Percentiles rank a stretch among this genome's conserved stretches.
These are phyloP conservation scores for Xylaria venustula DNA, from an alignment of 495 filamentous ascomycete genomes.

Conservation along the genomic window DNA sequence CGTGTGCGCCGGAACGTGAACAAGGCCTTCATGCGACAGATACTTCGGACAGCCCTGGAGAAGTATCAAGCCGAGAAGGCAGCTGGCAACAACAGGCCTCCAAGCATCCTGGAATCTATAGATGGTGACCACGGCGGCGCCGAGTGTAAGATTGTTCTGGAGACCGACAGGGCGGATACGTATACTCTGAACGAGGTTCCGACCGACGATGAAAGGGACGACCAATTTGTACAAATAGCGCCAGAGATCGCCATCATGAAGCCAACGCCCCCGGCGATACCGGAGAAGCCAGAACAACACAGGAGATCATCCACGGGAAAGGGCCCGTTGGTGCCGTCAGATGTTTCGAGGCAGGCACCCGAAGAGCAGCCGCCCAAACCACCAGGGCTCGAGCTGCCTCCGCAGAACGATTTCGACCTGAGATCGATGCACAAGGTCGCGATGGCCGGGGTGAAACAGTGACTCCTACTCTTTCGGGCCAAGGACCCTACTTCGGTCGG, in stretches of 20 bases:
- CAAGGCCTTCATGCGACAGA: slow-evolving; percentile 35
- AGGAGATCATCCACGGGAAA: slow-evolving; percentile 7
- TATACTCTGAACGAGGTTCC: slow-evolving; percentile 12
- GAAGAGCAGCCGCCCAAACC: not conserved
- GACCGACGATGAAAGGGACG: slow-evolving; percentile 11
- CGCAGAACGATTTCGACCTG: slow-evolving; percentile 25
- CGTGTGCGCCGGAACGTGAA: slow-evolving; percentile 32
- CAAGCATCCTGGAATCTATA: slow-evolving; percentile 12
- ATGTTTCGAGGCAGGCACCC: slow-evolving; percentile 2
- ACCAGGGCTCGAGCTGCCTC: slow-evolving; percentile 3
- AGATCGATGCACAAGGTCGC: slow-evolving; percentile 33
- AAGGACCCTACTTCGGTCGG: not conserved
- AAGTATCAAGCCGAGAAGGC: slow-evolving; percentile 26
- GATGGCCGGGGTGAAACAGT: slow-evolving; percentile 28
- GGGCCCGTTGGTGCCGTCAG: not conserved
- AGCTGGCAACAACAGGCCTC: slow-evolving; percentile 9
- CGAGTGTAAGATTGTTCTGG: not conserved
- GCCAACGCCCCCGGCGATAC: not conserved
- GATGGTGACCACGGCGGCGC: slow-evolving; percentile 13
- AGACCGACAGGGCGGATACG: not conserved
- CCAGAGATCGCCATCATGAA: not conserved
- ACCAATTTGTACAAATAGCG: not conserved
- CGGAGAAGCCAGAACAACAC: not conserved
- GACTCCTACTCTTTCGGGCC: slow-evolving; percentile 24
- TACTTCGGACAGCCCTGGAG: slow-evolving; percentile 28